These are phyloP conservation scores for Ramaria sp. DNA, from an alignment of 768 basidiomycete species.

Conservation along the genomic window DNA sequence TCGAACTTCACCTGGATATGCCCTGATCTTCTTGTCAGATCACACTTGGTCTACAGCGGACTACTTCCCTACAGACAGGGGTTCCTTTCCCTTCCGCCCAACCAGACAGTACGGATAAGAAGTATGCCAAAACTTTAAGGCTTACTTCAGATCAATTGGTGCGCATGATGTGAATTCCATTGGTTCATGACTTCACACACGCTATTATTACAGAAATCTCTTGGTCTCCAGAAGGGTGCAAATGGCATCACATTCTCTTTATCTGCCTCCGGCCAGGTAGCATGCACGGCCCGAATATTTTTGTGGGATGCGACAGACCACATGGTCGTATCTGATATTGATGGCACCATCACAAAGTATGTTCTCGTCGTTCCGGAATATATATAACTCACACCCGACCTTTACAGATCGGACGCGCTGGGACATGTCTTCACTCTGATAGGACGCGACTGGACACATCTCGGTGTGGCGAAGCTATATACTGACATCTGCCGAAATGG, in stretches of 20 bases:
- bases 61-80: background rate
- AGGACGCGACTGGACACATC: slow-evolving; percentile 96
- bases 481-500: slow-evolving; percentile 93
- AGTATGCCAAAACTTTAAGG: slow-evolving; percentile 85
- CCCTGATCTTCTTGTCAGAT: background rate
- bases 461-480: slow-evolving; percentile 94
- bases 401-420: slow-evolving; percentile 77
- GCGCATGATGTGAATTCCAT: slow-evolving; percentile 16
- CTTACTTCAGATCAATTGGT: slow-evolving; percentile 93
- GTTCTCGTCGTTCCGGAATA: slow-evolving; percentile 14
- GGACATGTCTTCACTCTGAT: slow-evolving; percentile 98
- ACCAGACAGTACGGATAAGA: slow-evolving; percentile 24
- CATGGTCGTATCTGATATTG: slow-evolving; percentile 93
- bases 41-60: background rate
- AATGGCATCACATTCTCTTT: slow-evolving; percentile 93
- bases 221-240: slow-evolving; percentile 75
- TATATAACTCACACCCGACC: background rate
- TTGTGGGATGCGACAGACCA: slow-evolving; percentile 89
- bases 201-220: slow-evolving; percentile 51
- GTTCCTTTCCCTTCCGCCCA: slow-evolving; percentile 3
- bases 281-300: slow-evolving; percentile 88
- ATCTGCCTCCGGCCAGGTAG: slow-evolving; percentile 68
- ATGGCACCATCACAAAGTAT: slow-evolving; percentile 97
- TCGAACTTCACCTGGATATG: background rate
- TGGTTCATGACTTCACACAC: background rate